Evolutionary conservation across 1,139 yeast species (phyloP), one percentile per base, ranked within the genome.

Genomic region (Kodamaea alishanica): DNA sequence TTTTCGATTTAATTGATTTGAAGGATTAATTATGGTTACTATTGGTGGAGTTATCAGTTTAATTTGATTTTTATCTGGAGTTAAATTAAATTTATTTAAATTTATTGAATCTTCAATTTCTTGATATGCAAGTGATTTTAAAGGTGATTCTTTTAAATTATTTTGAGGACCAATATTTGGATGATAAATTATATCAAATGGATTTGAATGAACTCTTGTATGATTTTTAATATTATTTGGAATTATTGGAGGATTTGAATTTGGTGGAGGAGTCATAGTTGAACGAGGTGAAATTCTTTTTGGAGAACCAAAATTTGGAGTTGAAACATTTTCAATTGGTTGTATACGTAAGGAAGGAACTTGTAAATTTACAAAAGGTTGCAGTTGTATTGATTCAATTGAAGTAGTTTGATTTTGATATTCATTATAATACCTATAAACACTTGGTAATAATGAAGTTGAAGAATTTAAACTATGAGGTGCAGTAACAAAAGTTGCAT

Each of bases 1-100:
- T 0, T 63, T 41, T 34, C 71, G 45, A 12, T 51, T 48, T 39
- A 47, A 25, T 7, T 32, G 24, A 30, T 39, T 29, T 8, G 39
- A 42, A 26, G 56, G 55, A 28, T 61, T 67, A 1, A 67, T 54
- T 15, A 62, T 43, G 0, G 73, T 67, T 11, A 56, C 52, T 1
- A 44, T 43, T 6, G 58, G 54, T 8, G 43, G 8, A 32, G 36
- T 22, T 31, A 24, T 9, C 33, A 25, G 10, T 31, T n/a, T 7
- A 20, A 15, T 15, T 20, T 30, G 32, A 25, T 8, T 31, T 15
- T 28, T 10, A 9, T 31, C 11, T 9, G 34, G 34, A 15, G 20
- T 15, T 15, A 15, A 15, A 15, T 15, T 15, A 15, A 23, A 22
- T 11, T 24, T 23, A 24, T 32, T 32, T 2, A 28, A 26, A 26